A percentile compares a stretch with the other conserved stretches of the same genome.
phyloP scores from a whole-genome alignment of 164 flowering plant genomes.

The Tetrastigma voinierianum region DNA sequence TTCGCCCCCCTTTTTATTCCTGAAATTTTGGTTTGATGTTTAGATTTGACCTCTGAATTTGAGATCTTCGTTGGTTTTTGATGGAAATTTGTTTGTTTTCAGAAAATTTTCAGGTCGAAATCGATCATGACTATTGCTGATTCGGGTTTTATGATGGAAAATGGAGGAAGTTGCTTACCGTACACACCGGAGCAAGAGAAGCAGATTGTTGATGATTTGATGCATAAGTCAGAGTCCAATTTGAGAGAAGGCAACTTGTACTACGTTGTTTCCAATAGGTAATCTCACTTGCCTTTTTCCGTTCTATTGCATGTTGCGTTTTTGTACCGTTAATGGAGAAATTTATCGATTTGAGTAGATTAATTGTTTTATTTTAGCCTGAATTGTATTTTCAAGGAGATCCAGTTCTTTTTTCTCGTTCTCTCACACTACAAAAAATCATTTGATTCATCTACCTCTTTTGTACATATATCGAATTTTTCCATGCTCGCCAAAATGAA shows the following conservation, averaged over 20 bases:
- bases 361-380: neutral
- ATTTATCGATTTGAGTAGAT: no score
- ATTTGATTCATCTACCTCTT: neutral
- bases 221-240: constrained; percentile 45
- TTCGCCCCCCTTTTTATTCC: neutral
- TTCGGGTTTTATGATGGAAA: constrained; percentile 57
- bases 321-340: no score
- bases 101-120: neutral
- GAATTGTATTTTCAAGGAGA: neutral
- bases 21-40: neutral
- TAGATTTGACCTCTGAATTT: neutral
- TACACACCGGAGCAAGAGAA: constrained; percentile 77
- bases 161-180: constrained; percentile 57
- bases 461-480: neutral
- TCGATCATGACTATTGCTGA: constrained; percentile 67
- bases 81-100: neutral
- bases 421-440: neutral
- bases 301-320: no score
- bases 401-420: neutral
- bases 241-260: constrained; percentile 68
- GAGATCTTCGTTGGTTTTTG: neutral
- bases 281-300: neutral
- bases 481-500: neutral
- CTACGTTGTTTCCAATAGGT: constrained; percentile 72
- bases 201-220: constrained; percentile 48